Evolutionary conservation across 805 yeast species (phyloP).

Genomic region (Wickerhamiella kurtzmanii): DNA sequence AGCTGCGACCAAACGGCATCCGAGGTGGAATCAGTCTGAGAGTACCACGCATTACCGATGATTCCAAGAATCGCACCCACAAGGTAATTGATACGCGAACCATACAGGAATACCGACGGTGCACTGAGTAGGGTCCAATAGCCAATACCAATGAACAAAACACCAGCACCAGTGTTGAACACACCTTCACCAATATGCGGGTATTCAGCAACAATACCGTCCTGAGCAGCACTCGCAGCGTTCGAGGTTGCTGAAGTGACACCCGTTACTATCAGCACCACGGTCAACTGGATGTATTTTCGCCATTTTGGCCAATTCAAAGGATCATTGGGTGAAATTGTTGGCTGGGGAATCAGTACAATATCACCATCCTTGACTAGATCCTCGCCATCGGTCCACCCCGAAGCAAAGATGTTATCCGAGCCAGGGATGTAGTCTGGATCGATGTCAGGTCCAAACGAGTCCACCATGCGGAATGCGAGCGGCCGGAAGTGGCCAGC

Average conservation of each 20-base stretch:
- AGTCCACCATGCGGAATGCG: background rate
- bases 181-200: slow-evolving; percentile 46
- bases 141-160: slow-evolving; percentile 55
- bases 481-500: background rate
- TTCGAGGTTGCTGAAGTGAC: slow-evolving; percentile 43
- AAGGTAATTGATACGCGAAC: slow-evolving; percentile 49
- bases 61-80: slow-evolving; percentile 48
- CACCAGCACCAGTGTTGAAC: slow-evolving; percentile 73
- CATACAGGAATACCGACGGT: slow-evolving; percentile 56
- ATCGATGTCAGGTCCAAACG: background rate
- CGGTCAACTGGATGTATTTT: slow-evolving; percentile 33
- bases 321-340: slow-evolving; percentile 56
- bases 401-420: slow-evolving; percentile 26
- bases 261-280: slow-evolving; percentile 29
- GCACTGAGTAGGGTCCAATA: slow-evolving; percentile 48
- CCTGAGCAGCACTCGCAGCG: slow-evolving; percentile 60
- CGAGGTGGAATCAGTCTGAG: slow-evolving; percentile 35
- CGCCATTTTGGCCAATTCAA: slow-evolving; percentile 43
- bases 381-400: slow-evolving; percentile 19
- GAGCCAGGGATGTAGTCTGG: slow-evolving; percentile 16
- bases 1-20: slow-evolving; percentile 66
- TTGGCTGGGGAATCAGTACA: slow-evolving; percentile 50
- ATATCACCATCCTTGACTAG: slow-evolving; percentile 27
- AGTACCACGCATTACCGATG: slow-evolving; percentile 60
- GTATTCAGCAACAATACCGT: slow-evolving; percentile 43